A percentile compares a stretch with the other conserved stretches of the same genome.
These are phyloP conservation scores for Rhizoclosmatium hyalinum DNA, from an alignment of 371 early-diverging fungal species.

Conservation along the genomic window DNA sequence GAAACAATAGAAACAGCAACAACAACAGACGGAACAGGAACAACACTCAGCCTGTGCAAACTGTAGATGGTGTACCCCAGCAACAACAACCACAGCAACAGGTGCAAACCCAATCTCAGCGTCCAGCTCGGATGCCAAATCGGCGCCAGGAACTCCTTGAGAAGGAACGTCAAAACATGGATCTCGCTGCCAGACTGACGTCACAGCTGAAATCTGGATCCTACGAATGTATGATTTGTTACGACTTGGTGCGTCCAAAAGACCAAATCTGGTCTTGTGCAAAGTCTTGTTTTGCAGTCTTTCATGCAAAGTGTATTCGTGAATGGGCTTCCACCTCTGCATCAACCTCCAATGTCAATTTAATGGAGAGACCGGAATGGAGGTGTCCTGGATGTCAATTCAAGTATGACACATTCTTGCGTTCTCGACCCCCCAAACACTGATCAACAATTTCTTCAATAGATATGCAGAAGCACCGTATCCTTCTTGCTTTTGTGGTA, in stretches of 20 bases:
- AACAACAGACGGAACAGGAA: no score
- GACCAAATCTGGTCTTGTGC: slow-evolving; percentile 85
- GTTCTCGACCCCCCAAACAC: not conserved
- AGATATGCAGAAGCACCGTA: slow-evolving; percentile 67
- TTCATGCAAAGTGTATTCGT: slow-evolving; percentile 73
- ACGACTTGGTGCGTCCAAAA: slow-evolving; percentile 74
- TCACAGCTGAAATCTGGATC: slow-evolving; percentile 68
- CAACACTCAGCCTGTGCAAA: no score
- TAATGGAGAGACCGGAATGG: slow-evolving; percentile 59
- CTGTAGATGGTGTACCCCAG: not conserved
- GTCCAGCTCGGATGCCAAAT: not conserved
- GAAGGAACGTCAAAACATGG: slow-evolving; percentile 32
- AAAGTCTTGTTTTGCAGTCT: slow-evolving; percentile 82
- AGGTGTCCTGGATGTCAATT: slow-evolving; percentile 93
- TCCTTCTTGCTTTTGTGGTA: slow-evolving; percentile 89
- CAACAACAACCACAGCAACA: not conserved
- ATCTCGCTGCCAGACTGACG: slow-evolving; percentile 67
- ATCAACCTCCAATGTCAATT: not conserved
- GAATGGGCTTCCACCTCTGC: slow-evolving; percentile 34
- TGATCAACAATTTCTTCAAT: not conserved
- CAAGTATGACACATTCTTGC: not conserved
- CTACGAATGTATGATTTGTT: slow-evolving; percentile 96
- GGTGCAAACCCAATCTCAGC: not conserved
- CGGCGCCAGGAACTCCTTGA: not conserved
- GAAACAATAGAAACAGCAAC: no score